Conservation (phyloP, 805 yeast genomes). For the Sugiyamaella qingdaonensis region DNA sequence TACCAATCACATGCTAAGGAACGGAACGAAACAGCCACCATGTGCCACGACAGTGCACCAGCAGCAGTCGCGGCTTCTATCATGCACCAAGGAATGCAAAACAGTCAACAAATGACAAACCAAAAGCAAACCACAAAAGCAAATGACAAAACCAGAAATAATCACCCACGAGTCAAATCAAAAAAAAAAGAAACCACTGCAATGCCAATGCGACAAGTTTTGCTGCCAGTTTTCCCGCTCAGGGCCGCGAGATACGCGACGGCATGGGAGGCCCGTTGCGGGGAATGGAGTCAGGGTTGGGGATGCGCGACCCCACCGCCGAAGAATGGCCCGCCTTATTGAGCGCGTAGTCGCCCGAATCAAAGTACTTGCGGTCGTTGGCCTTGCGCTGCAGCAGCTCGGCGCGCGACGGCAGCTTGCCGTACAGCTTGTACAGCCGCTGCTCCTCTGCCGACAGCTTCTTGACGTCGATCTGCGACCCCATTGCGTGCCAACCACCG, state of each 20-base stretch:
- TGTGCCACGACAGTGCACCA: background rate
- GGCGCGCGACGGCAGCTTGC: slow-evolving; percentile 75
- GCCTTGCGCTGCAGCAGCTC: slow-evolving; percentile 66
- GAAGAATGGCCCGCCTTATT: slow-evolving; percentile 39
- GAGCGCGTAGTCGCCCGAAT: slow-evolving; percentile 91
- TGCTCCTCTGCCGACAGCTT: slow-evolving; percentile 52
- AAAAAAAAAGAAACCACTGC: background rate
- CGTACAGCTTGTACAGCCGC: slow-evolving; percentile 73
- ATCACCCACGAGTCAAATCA: background rate
- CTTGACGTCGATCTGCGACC: slow-evolving; percentile 8
- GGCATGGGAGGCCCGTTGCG: slow-evolving; percentile 11
- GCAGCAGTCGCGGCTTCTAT: background rate
- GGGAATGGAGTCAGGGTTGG: slow-evolving; percentile 26
- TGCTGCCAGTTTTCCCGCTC: background rate
- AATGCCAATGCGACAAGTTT: background rate
- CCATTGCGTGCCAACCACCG: too few relatives aligned
- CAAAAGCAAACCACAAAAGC: background rate
- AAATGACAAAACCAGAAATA: background rate
- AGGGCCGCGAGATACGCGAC: background rate
- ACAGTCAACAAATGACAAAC: background rate
- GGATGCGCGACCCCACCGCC: slow-evolving; percentile 28
- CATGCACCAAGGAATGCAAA: slow-evolving; percentile 6
- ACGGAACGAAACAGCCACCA: too few relatives aligned
- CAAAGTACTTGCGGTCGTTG: slow-evolving; percentile 87
- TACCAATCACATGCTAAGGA: background rate